Base-by-base conservation (phyloP, 108 stramenopile species). In the Cyclotella cryptica region DNA sequence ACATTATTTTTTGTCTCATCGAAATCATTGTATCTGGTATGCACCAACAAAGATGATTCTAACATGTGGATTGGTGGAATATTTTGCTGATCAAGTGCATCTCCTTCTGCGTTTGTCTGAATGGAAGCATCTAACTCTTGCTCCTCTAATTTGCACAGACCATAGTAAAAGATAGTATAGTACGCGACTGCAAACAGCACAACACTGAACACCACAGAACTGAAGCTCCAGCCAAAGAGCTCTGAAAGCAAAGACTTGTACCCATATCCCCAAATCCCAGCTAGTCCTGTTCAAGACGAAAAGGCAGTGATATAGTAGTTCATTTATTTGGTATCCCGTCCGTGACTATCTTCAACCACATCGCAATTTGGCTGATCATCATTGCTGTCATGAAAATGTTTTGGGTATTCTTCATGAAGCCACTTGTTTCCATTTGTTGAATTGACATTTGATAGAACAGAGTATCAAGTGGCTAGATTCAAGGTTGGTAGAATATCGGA, bases 281-380 rank as follows among this genome's bases (percentile, higher is more conserved):
- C 91, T 13, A 90, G 63, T 27, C 94, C 94, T n/a, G 94, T 95
- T 19, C 94, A 91, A 11, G 86, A 87, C 44, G 93, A 88, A 75
- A 88, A 95, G 21, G 85, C 79, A 27, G 90, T 90, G 18, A 92
- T 75, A 62, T 87, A 90, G 45, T 49, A 39, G 21, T 64, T 59
- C 44, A 64, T 44, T 57, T 75, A 55, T 35, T 43, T 57, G 3
- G 29, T 19, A 49, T 35, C 15, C 44, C 30, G 40, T 53, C n/a
- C 19, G 59, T 68, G 19, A 10, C 17, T 39, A 14, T 74, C 29
- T 30, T 74, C 18, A 15, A 55, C 19, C 4, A 54, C 17, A 35
- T 35, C 35, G 6, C 35, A 2, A 35, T 35, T 5, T 35, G 35
- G 6, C 6, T 35, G 4, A 35, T 35, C 35, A 35, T 35, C 35